Conservation (phyloP, 116 monocot species). For the Cymodocea nodosa region DNA sequence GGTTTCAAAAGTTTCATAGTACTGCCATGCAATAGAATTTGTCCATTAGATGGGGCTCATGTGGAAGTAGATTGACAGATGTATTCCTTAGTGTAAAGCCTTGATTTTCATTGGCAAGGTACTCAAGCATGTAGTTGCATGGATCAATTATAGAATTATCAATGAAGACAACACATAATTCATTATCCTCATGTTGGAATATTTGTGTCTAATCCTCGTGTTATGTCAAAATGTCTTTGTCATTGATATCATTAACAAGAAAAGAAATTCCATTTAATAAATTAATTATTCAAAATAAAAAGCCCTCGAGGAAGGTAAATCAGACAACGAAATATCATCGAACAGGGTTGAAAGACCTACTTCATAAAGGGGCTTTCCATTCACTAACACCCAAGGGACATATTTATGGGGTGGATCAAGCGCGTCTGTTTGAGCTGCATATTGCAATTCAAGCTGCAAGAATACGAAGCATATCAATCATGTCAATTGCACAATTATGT, state of each 20-base stretch:
- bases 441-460: conserved; percentile 65
- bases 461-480: not conserved
- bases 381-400: conserved; percentile 80
- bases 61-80: not conserved
- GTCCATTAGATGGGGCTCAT: not conserved
- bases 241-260: too few species aligned
- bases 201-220: too few species aligned
- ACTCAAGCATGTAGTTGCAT: not conserved
- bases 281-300: too few species aligned
- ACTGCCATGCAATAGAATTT: conserved; percentile 1
- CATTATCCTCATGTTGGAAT: too few species aligned
- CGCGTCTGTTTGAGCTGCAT: conserved; percentile 64
- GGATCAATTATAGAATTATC: not conserved
- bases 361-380: conserved; percentile 65
- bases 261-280: too few species aligned
- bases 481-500: not conserved
- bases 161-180: not conserved
- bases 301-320: too few species aligned
- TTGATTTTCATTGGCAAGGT: not conserved
- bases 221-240: too few species aligned
- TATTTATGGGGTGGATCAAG: conserved; percentile 66
- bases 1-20: conserved; percentile 14
- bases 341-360: conserved; percentile 19
- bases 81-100: not conserved
- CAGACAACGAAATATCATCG: not conserved